These are phyloP conservation scores for Rhododendron williamsianum DNA, from an alignment of 148 eudicot genomes.

Conservation along the genomic window DNA sequence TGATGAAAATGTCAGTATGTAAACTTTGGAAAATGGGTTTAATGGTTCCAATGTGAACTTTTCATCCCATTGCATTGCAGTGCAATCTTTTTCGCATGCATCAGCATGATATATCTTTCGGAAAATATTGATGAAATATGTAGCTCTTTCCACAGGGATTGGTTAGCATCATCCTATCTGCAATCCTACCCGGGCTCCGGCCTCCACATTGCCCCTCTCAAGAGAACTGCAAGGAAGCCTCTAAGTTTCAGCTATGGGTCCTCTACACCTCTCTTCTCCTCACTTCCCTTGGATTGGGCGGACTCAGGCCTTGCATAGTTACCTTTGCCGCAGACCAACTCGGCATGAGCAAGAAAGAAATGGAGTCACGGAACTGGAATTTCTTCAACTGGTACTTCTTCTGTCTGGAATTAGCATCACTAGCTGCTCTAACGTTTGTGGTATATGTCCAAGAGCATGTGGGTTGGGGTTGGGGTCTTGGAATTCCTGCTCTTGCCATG, in stretches of 20 bases:
- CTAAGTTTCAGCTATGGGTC: slow-evolving; percentile 39
- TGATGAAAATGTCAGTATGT: not conserved
- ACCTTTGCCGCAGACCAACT: slow-evolving; percentile 63
- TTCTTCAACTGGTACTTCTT: slow-evolving; percentile 59
- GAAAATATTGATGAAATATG: not conserved
- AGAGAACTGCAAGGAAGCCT: slow-evolving; percentile 54
- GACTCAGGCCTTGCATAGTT: slow-evolving; percentile 49
- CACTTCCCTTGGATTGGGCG: slow-evolving; percentile 48
- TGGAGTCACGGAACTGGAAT: slow-evolving; percentile 34
- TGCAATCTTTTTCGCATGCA: not conserved
- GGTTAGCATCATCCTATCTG: slow-evolving; percentile 41
- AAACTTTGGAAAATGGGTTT: not conserved
- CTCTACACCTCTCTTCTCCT: slow-evolving; percentile 43
- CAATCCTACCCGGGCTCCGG: slow-evolving; percentile 42
- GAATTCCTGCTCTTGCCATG: slow-evolving; percentile 51
- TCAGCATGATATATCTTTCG: not conserved
- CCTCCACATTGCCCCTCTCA: slow-evolving; percentile 53
- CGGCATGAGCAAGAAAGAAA: slow-evolving; percentile 33
- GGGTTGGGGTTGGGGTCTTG: slow-evolving; percentile 65
- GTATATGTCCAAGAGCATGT: slow-evolving; percentile 59
- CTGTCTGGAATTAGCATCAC: slow-evolving; percentile 40
- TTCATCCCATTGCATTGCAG: not conserved
- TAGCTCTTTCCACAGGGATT: slow-evolving; percentile 30
- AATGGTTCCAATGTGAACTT: not conserved
- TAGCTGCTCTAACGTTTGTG: slow-evolving; percentile 43